Evolutionary conservation across 352 stramenopile genomes (phyloP).

Genomic region (Phytopythium mirpurense): DNA sequence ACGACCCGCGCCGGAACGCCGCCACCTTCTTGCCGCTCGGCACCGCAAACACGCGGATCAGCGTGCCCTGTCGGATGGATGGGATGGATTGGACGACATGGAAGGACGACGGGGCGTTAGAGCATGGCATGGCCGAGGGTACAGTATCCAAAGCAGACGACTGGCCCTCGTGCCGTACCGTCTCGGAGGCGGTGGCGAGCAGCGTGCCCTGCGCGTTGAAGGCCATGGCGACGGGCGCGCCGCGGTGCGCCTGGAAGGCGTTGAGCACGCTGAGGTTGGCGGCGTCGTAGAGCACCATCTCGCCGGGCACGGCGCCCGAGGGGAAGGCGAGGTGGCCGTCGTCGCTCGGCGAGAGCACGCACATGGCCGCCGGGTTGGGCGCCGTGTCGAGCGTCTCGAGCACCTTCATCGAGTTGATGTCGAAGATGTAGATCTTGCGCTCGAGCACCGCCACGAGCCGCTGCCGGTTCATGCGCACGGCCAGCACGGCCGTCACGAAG

Average conservation of each 20-base stretch:
- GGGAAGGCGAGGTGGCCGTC: slow-evolving; percentile 85
- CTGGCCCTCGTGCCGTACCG: slow-evolving; percentile 48
- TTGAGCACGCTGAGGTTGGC: slow-evolving; percentile 91
- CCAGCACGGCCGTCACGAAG: slow-evolving; percentile 87
- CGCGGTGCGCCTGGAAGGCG: slow-evolving; percentile 86
- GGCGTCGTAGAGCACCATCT: slow-evolving; percentile 91
- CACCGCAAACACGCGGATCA: slow-evolving; percentile 97
- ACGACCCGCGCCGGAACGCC: slow-evolving; percentile 95
- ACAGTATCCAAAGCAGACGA: too few species aligned
- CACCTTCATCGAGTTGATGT: slow-evolving; percentile 93
- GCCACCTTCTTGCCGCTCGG: slow-evolving; percentile 85
- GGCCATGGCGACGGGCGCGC: slow-evolving; percentile 82
- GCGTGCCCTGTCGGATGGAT: slow-evolving; percentile 76
- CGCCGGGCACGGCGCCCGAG: slow-evolving; percentile 68
- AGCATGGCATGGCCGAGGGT: background rate
- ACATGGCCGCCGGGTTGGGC: slow-evolving; percentile 80
- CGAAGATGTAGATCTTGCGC: slow-evolving; percentile 91
- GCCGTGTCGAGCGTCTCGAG: slow-evolving; percentile 89
- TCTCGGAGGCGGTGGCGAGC: slow-evolving; percentile 88
- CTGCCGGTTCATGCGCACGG: slow-evolving; percentile 90
- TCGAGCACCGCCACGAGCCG: slow-evolving; percentile 85
- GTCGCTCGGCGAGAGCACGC: slow-evolving; percentile 80
- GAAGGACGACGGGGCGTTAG: background rate
- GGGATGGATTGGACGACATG: too few species aligned
- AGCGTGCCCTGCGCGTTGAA: slow-evolving; percentile 86